Base-by-base conservation (phyloP, 2,329 filamentous ascomycete species). In the Colletotrichum sansevieriae region DNA sequence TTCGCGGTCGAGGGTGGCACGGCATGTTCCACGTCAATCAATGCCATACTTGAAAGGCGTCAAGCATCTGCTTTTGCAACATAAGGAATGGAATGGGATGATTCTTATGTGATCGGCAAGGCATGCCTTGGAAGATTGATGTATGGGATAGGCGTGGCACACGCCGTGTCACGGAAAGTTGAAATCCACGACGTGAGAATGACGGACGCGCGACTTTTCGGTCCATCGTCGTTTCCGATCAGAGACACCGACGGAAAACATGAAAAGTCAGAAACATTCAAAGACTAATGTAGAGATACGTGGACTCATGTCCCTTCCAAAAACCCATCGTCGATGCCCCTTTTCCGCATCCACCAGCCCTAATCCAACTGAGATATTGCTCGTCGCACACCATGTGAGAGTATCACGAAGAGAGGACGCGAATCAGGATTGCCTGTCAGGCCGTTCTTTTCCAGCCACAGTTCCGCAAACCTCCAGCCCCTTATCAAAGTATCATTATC, bases 11-110 rank as follows among this genome's bases (percentile, higher is more conserved):
- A 9, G 29, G 10, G 64, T 63, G 7, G 18, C 44, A 68, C 60
- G 20, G 15, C 60, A 52, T 51, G 4, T 8, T 8, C 29, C 47
- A 20, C 15, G 11, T 41, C 54, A 55, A 49, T 68, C 22, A 65
- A 68, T 37, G 46, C 37, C 39, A 59, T 20, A 64, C 60, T 46
- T 33, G 33, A 58, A 46, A 41, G 29, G 61, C 41, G 11, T 37
- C 55, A 25, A 49, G 10, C 6, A 22, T 33, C 15, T 55, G 47
- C 20, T 12, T 20, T 35, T 62, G 37, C 37, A 11, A 41, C 58
- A 43, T 61, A 44, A 43, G 6, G 22, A n/a, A 43, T 15, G 25
- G 33, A 41, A 18, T 18, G 25, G 13, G 15, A 13, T 18, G 9
- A 9, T 33, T 52, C 15, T 12, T 15, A 11, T n/a, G 44, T 22